These are phyloP conservation scores for Tylopilus intermedius DNA, from an alignment of 768 basidiomycete species.

Conservation along the genomic window DNA sequence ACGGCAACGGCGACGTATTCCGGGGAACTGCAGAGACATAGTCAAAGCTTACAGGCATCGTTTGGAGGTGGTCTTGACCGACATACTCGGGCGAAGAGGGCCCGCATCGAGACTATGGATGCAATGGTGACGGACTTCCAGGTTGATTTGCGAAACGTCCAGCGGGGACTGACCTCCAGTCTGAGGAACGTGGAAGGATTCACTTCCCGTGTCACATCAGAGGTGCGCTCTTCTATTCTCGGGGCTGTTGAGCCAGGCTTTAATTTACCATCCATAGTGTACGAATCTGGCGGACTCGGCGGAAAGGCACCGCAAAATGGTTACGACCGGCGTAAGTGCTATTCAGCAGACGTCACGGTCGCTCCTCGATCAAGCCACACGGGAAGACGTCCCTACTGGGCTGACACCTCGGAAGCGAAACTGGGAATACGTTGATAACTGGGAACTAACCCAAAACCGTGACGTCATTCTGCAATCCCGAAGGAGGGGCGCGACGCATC, in stretches of 20 bases:
- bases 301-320: conserved; percentile 41
- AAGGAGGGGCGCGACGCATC: conserved; percentile 34
- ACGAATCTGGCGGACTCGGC: conserved; percentile 37
- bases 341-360: conserved; percentile 48
- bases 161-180: conserved; percentile 46
- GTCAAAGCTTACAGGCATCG: conserved; percentile 39
- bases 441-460: conserved; percentile 65
- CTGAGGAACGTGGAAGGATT: conserved; percentile 45
- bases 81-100: conserved; percentile 58
- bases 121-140: conserved; percentile 46
- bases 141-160: conserved; percentile 47
- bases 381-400: conserved; percentile 64
- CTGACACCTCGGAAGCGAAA: conserved; percentile 70
- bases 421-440: conserved; percentile 66
- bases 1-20: conserved; percentile 49
- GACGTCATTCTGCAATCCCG: conserved; percentile 54
- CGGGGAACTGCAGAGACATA: conserved; percentile 46
- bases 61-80: conserved; percentile 57
- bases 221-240: conserved; percentile 37
- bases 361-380: conserved; percentile 53
- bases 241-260: background rate
- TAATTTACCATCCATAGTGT: conserved; percentile 31
- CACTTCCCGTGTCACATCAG: conserved; percentile 40
- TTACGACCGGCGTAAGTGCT: conserved; percentile 40
- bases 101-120: conserved; percentile 56